These are phyloP conservation scores for Achlya hypogyna DNA, from an alignment of 352 stramenopile species.

Conservation along the genomic window DNA sequence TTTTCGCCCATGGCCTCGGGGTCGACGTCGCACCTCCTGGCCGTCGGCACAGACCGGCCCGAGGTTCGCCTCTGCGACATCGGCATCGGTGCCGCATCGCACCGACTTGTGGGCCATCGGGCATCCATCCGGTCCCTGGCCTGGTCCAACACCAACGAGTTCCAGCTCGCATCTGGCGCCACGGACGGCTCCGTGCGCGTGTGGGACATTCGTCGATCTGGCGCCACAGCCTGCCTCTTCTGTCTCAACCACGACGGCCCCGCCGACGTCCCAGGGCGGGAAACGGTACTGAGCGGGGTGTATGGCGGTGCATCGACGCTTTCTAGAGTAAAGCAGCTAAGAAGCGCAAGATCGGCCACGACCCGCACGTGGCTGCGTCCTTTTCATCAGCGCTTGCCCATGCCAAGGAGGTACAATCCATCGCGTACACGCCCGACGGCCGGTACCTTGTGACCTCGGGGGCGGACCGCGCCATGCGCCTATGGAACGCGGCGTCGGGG, in stretches of 20 bases:
- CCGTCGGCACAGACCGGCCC: constrained; percentile 42
- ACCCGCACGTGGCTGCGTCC: constrained; percentile 47
- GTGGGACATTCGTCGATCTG: constrained; percentile 82
- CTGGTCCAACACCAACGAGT: constrained; percentile 67
- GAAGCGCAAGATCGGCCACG: constrained; percentile 24
- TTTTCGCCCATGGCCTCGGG: constrained; percentile 47
- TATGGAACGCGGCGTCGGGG: constrained; percentile 53
- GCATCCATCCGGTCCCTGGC: constrained; percentile 68
- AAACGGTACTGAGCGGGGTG: background rate
- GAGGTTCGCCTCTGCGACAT: constrained; percentile 77
- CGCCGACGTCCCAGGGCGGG: constrained; percentile 33
- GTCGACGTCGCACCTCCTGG: constrained; percentile 50
- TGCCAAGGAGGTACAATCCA: constrained; percentile 37
- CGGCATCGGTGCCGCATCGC: constrained; percentile 40
- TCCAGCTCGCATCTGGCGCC: constrained; percentile 48
- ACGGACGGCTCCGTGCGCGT: constrained; percentile 60
- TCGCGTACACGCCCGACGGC: constrained; percentile 56
- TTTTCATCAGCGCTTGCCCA: constrained; percentile 45
- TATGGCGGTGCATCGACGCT: background rate
- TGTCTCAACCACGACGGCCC: constrained; percentile 66
- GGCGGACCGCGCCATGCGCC: constrained; percentile 42
- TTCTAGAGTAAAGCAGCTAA: background rate
- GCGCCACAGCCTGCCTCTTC: constrained; percentile 68
- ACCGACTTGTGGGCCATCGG: constrained; percentile 67
- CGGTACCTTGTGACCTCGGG: constrained; percentile 53